These are phyloP conservation scores for Reticulascus tulasneorum DNA, from an alignment of 2,329 filamentous ascomycete genomes.

Conservation along the genomic window DNA sequence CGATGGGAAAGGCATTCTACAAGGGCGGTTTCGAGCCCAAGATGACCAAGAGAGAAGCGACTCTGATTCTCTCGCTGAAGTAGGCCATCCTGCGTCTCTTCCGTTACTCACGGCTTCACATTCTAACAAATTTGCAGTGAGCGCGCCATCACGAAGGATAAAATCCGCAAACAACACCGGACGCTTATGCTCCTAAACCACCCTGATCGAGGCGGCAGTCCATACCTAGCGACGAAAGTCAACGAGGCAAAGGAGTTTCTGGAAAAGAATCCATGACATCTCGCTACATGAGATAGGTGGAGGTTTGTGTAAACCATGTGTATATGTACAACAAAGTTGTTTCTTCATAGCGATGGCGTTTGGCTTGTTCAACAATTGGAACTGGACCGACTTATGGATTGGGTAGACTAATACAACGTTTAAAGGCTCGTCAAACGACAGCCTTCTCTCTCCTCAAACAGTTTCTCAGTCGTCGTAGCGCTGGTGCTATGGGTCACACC, in stretches of 20 bases:
- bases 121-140: constrained; percentile 55
- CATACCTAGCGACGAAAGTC: constrained; percentile 94
- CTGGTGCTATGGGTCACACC: too few species aligned
- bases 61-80: constrained; percentile 87
- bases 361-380: too few species aligned
- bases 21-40: constrained; percentile 96
- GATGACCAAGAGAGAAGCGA: constrained; percentile 90
- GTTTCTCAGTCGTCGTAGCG: too few species aligned
- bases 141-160: constrained; percentile 82
- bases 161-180: constrained; percentile 91
- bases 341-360: constrained; percentile 44
- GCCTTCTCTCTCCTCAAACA: too few species aligned
- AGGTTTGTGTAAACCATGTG: constrained; percentile 6
- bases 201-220: constrained; percentile 93
- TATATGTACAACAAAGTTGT: constrained; percentile 29
- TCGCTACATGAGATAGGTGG: background rate
- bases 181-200: constrained; percentile 97
- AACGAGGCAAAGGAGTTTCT: constrained; percentile 97
- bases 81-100: constrained; percentile 41
- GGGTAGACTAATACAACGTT: too few species aligned
- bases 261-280: constrained; percentile 60
- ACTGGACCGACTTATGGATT: too few species aligned
- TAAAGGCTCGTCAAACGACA: too few species aligned
- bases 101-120: background rate
- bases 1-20: constrained; percentile 88